A percentile compares a stretch with the other conserved stretches of the same genome.
These are phyloP conservation scores for Solanum clarkiae DNA, from an alignment of 257 asterid species.

Conservation along the genomic window DNA sequence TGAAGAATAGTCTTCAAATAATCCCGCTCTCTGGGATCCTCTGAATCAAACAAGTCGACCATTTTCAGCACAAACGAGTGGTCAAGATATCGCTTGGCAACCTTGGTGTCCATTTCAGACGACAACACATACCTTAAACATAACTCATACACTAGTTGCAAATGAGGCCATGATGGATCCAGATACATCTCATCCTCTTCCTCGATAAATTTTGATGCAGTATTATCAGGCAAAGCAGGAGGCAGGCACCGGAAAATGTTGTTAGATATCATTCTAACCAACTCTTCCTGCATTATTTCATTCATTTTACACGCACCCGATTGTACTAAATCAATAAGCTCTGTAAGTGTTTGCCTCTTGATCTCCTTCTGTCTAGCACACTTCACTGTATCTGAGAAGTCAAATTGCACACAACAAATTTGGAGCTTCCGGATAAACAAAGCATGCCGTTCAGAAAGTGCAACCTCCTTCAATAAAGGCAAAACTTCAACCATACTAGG, in stretches of 20 bases:
- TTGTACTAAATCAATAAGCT: conserved; percentile 72
- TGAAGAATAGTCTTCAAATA: conserved; percentile 85
- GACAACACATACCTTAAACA: conserved; percentile 61
- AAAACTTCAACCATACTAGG: conserved; percentile 54
- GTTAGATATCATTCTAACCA: conserved; percentile 58
- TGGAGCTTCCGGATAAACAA: conserved; percentile 62
- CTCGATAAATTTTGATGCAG: conserved; percentile 47
- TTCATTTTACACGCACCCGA: conserved; percentile 63
- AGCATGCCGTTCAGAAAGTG: conserved; percentile 54
- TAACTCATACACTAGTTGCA: conserved; percentile 70
- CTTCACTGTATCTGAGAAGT: conserved; percentile 51
- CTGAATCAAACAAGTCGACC: conserved; percentile 77
- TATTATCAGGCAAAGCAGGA: conserved; percentile 54
- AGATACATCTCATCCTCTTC: conserved; percentile 80
- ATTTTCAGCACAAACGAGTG: conserved; percentile 71
- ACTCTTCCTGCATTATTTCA: conserved; percentile 83
- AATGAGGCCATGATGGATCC: conserved; percentile 84
- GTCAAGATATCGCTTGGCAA: conserved; percentile 72
- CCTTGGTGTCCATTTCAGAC: conserved; percentile 59
- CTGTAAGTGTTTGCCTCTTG: conserved; percentile 76
- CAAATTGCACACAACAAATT: conserved; percentile 52
- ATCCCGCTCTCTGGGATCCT: conserved; percentile 84
- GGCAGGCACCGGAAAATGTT: conserved; percentile 76
- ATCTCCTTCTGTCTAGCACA: conserved; percentile 70
- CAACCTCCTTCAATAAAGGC: conserved; percentile 68